Base-by-base conservation (phyloP, 2,329 filamentous ascomycete genomes). In the Beauveria bassiana region DNA sequence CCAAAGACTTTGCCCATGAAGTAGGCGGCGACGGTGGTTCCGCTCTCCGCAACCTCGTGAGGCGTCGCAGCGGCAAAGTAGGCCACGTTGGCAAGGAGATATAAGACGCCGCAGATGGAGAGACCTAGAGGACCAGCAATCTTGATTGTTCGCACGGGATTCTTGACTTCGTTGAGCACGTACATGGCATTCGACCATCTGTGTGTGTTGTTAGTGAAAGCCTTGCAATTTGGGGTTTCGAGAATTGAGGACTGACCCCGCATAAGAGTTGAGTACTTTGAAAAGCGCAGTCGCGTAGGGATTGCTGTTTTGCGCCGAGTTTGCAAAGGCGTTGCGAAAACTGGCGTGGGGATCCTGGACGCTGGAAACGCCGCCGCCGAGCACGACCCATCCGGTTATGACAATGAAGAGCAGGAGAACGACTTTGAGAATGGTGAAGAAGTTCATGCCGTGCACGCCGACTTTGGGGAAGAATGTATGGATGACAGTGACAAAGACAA, bases 1-100 rank as follows among this genome's bases (percentile, higher is more conserved):
- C 64, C 64, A 28, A 65, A 65, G 1, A 65, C 64, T 22, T 65
- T 65, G 12, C 61, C 61, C 64, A 65, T 65, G 8, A 65, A 65
- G 58, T 61, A 65, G 18, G 64, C 62, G 18, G 64, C 64, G n/a
- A 65, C 64, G 1, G 64, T 65, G 12, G 64, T 65, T 31, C 63
- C 63, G 38, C 64, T 65, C n/a, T 58, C 28, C 16, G 63, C 63
- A 5, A 65, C 59, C 38, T 65, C 64, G 12, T 47, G 26, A 3
- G 64, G 64, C 1, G 64, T 65, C 1, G 64, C 64, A 2, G 64
- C 64, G 20, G 64, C 51, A 38, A 65, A 65, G 47, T 65, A 65
- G 24, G 64, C 63, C 10, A 65, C 63, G 22, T 65, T 65, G 26
- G 64, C 64, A 2, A 65, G 63, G 18, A 65, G 62, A 10, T 65